Conservation (phyloP, 352 stramenopile genomes). For the Phytophthora syringae region DNA sequence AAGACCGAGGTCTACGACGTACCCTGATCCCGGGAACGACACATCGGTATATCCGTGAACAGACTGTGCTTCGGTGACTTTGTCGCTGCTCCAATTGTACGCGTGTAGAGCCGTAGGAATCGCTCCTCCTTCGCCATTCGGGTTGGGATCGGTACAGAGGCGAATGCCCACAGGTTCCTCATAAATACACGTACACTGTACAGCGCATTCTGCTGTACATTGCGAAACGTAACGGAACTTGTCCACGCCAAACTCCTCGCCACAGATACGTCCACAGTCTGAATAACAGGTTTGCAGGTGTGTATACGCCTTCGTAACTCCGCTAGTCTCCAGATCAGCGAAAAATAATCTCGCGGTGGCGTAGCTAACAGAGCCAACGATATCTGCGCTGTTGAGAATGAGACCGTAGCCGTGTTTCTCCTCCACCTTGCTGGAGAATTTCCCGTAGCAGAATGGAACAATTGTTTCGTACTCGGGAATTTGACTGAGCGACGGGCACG, state of each 20-base stretch:
- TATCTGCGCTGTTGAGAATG: conserved; percentile 62
- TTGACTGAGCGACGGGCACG: conserved; percentile 51
- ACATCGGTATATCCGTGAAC: conserved; percentile 43
- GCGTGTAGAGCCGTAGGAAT: conserved; percentile 49
- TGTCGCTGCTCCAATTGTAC: conserved; percentile 61
- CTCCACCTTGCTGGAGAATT: conserved; percentile 43
- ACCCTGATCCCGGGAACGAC: conserved; percentile 60
- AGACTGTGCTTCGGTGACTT: conserved; percentile 20
- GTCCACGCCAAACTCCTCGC: conserved; percentile 62
- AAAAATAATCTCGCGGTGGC: conserved; percentile 62
- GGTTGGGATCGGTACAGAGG: conserved; percentile 57
- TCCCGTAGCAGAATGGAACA: conserved; percentile 68
- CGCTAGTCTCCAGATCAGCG: conserved; percentile 24
- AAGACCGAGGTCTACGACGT: conserved; percentile 59
- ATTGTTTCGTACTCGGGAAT: conserved; percentile 71
- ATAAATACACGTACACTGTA: conserved; percentile 79
- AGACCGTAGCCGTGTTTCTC: conserved; percentile 58
- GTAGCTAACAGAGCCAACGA: conserved; percentile 51
- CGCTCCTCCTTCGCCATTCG: conserved; percentile 39
- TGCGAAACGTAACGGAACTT: conserved; percentile 52
- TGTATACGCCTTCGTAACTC: conserved; percentile 48
- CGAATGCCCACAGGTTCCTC: conserved; percentile 56
- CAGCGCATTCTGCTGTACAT: conserved; percentile 50
- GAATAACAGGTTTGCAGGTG: conserved; percentile 64
- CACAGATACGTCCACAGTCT: conserved; percentile 52